Base-by-base conservation (phyloP, 1,284 basidiomycete genomes). In the Ceratobasidium sp. region DNA sequence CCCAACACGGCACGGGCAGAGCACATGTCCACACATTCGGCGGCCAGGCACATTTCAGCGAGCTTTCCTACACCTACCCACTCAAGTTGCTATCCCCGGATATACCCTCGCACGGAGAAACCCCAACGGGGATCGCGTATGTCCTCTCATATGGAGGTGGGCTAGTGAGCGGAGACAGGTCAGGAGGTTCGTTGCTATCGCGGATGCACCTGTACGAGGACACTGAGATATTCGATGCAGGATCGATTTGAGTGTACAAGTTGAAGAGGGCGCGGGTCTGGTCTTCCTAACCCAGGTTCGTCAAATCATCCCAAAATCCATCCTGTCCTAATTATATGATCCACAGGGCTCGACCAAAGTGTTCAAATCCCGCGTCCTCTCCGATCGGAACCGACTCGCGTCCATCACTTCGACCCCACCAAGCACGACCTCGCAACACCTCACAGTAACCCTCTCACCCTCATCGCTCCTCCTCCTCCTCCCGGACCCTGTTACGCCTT, bases 401-500 rank as follows among this genome's bases (percentile, higher is more conserved):
- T 0, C 78, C 78, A 61, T 58, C 61, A 62, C 46, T 4, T 34
- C 64, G 31, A 43, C 69, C 7, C 34, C 54, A 16, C 1, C 31
- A 4, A 54, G 5, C 13, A 9, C 24, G 64, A 79, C 74, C 39
- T 81, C 81, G 31, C 90, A 92, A 79, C 83, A 84, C 22, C 83
- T 94, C 79, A 84, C 87, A 51, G 88, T 90, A 73, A 81, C 79
- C 7, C 82, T 96, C 53, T 81, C 84, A 0, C 79, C 87, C 0
- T 79, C 82, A 0, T 85, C 89, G 31, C 83, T 88, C 1, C 84
- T 97, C 53, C 87, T 94, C 78, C 86, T 97, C 66, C 87, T 98
- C n/a, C 95, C 95, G 0, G 92, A 95, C 78, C 92, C 94, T 14
- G 92, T 97, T 54, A 94, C 94, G n/a, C 96, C 94, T 80, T 98